These are phyloP conservation scores for Dendrocalamus latiflorus DNA, from an alignment of 202 grass and related monocot species.

Conservation along the genomic window DNA sequence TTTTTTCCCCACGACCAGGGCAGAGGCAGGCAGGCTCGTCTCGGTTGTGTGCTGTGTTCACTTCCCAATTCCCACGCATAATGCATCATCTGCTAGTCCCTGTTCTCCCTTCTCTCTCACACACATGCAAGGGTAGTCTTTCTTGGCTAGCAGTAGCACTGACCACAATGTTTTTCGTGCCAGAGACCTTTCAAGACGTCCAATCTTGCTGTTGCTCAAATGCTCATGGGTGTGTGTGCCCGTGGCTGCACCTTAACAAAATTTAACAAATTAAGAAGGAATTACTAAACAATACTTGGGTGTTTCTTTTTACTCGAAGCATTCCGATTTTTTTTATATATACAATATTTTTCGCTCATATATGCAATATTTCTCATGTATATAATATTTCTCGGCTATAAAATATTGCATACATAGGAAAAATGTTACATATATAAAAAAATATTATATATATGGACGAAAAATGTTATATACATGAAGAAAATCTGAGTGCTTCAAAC, in stretches of 20 bases:
- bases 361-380: too few species aligned
- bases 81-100: neutral
- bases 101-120: neutral
- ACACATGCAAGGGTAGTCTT: neutral
- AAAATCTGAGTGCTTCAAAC: too few species aligned
- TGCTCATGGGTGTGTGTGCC: neutral
- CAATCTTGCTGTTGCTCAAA: conserved; percentile 8
- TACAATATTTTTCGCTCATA: too few species aligned
- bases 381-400: too few species aligned
- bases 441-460: too few species aligned
- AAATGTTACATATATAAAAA: too few species aligned
- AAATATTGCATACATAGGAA: too few species aligned
- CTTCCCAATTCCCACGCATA: neutral
- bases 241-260: neutral
- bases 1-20: neutral
- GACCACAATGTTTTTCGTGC: neutral
- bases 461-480: too few species aligned
- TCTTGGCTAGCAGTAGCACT: neutral
- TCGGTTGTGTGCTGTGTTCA: neutral
- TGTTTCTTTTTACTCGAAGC: too few species aligned
- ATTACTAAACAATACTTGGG: too few species aligned
- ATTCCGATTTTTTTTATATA: too few species aligned
- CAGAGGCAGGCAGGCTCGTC: neutral
- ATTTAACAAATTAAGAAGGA: neutral
- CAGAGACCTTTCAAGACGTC: neutral